Conservation (phyloP, 1,284 basidiomycete genomes). For the Afroboletus lepidellus region DNA sequence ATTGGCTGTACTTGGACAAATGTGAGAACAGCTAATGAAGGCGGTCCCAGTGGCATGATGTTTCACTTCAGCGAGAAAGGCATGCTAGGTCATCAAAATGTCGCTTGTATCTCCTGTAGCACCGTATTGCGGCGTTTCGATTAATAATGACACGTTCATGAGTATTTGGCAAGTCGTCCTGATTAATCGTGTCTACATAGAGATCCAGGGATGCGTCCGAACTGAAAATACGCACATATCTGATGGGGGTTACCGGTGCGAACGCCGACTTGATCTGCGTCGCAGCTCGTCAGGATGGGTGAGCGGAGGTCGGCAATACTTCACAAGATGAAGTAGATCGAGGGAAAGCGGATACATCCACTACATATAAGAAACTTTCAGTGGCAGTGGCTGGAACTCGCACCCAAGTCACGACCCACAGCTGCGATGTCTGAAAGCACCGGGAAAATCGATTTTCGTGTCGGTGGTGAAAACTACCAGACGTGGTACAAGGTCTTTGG, state of each 20-base stretch:
- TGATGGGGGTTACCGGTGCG: background rate
- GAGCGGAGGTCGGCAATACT: background rate
- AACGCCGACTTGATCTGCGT: background rate
- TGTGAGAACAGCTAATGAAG: no score
- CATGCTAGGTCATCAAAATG: no score
- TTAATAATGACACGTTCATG: no score
- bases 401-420: background rate
- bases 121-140: no score
- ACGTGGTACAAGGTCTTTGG: conserved; percentile 28
- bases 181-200: background rate
- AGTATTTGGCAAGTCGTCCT: no score
- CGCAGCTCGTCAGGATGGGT: background rate
- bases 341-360: background rate
- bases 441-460: conserved; percentile 12
- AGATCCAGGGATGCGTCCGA: background rate
- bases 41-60: no score
- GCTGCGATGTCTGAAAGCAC: conserved; percentile 18
- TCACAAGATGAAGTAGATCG: background rate
- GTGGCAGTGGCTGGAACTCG: background rate
- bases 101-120: no score
- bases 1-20: no score
- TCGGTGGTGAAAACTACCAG: conserved; percentile 15
- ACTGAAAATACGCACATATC: background rate
- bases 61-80: background rate
- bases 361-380: background rate